phyloP scores from a whole-genome alignment of 164 flowering plant genomes.

The Tetrastigma voinierianum region DNA sequence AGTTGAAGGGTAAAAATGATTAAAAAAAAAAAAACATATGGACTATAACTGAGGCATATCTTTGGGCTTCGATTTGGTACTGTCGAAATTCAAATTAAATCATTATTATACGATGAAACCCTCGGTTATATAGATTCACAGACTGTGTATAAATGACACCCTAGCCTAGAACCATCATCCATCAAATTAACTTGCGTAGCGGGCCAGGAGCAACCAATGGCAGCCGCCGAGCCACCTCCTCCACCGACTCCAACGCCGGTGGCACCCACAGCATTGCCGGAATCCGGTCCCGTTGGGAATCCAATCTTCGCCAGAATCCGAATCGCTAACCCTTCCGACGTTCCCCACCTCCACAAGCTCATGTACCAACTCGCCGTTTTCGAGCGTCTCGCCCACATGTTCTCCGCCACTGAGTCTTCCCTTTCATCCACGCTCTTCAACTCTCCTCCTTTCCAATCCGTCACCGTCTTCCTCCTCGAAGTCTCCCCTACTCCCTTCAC shows the following conservation, averaged over 20 bases:
- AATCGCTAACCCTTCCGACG: slow-evolving; percentile 57
- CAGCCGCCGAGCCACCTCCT: slow-evolving; percentile 61
- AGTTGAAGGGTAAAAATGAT: too few species aligned
- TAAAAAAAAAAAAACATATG: too few species aligned
- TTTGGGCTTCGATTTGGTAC: too few species aligned
- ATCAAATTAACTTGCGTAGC: too few species aligned
- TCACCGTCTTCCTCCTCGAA: slow-evolving; percentile 83
- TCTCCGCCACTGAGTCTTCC: slow-evolving; percentile 65
- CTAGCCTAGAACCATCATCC: too few species aligned
- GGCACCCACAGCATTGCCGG: slow-evolving; percentile 13
- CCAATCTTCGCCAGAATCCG: slow-evolving; percentile 58
- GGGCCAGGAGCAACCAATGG: slow-evolving; percentile 22
- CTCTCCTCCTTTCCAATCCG: slow-evolving; percentile 70
- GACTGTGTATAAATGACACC: too few species aligned
- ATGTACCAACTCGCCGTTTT: slow-evolving; percentile 91
- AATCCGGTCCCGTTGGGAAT: slow-evolving; percentile 19
- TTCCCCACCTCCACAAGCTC: slow-evolving; percentile 70
- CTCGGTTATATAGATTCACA: too few species aligned
- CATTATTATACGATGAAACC: too few species aligned
- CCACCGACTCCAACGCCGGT: slow-evolving; percentile 29
- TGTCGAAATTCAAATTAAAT: too few species aligned
- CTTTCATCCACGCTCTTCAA: slow-evolving; percentile 76
- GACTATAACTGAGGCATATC: too few species aligned
- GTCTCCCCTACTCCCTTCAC: slow-evolving; percentile 44
- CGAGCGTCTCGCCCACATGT: slow-evolving; percentile 70